Conservation (phyloP, 805 yeast genomes). For the Starmerella roubikii region DNA sequence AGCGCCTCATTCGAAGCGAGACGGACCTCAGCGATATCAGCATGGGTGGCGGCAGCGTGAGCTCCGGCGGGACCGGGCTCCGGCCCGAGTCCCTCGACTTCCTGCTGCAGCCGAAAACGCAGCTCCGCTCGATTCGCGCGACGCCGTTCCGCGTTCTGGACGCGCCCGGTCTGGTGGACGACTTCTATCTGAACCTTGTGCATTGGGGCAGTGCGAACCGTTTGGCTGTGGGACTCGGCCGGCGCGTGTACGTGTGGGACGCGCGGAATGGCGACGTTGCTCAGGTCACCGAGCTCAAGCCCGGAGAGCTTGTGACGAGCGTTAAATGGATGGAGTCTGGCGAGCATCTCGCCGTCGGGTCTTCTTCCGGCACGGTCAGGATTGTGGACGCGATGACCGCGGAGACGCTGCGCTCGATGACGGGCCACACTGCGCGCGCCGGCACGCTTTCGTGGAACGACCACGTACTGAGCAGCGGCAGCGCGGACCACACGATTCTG, state of each 20-base stretch:
- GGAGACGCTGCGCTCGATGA: slow-evolving; percentile 77
- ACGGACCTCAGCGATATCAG: slow-evolving; percentile 16
- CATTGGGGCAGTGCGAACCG: slow-evolving; percentile 92
- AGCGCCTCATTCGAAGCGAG: slow-evolving; percentile 8
- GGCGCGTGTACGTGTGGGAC: slow-evolving; percentile 82
- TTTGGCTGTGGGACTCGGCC: slow-evolving; percentile 80
- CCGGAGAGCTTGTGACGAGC: slow-evolving; percentile 62
- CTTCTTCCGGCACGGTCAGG: slow-evolving; percentile 73
- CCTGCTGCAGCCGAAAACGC: slow-evolving; percentile 68
- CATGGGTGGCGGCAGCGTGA: slow-evolving; percentile 8
- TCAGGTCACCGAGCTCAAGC: slow-evolving; percentile 60
- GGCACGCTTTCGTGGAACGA: slow-evolving; percentile 90
- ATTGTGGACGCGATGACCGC: slow-evolving; percentile 84
- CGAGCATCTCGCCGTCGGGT: slow-evolving; percentile 87
- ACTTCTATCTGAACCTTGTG: slow-evolving; percentile 77
- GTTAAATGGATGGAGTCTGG: slow-evolving; percentile 91
- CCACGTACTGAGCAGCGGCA: slow-evolving; percentile 75
- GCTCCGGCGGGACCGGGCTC: slow-evolving; percentile 31
- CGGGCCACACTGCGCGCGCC: slow-evolving; percentile 78
- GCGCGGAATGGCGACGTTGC: slow-evolving; percentile 73
- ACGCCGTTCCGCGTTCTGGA: slow-evolving; percentile 88
- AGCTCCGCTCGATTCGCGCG: slow-evolving; percentile 61
- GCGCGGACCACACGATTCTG: slow-evolving; percentile 68
- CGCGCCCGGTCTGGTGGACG: slow-evolving; percentile 92
- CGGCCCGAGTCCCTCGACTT: slow-evolving; percentile 75